phyloP scores from a whole-genome alignment of 768 basidiomycete genomes.

The Hortiboletus flavorubellus region DNA sequence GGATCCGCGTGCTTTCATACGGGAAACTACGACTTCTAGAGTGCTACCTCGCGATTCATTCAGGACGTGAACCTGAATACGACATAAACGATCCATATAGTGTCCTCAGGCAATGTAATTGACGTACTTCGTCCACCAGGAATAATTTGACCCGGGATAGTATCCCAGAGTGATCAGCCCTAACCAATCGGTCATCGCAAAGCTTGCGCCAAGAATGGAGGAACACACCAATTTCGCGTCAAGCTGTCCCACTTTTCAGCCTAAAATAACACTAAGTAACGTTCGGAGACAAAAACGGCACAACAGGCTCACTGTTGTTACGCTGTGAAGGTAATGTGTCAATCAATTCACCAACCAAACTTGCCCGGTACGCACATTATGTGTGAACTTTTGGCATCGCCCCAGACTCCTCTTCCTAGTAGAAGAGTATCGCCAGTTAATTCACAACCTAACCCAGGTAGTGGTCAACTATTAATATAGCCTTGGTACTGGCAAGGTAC shows the following conservation, averaged over 20 bases:
- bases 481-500: slow-evolving; percentile 11
- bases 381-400: slow-evolving; percentile 68
- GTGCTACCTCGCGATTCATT: slow-evolving; percentile 89
- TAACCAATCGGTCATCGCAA: slow-evolving; percentile 23
- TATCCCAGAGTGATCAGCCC: slow-evolving; percentile 62
- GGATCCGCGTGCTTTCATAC: slow-evolving; percentile 79
- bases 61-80: slow-evolving; percentile 78
- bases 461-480: not conserved
- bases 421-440: slow-evolving; percentile 87
- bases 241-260: slow-evolving; percentile 97
- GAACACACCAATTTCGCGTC: slow-evolving; percentile 82
- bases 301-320: slow-evolving; percentile 63
- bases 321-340: slow-evolving; percentile 36
- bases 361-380: slow-evolving; percentile 61
- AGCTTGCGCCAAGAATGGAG: not conserved
- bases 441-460: slow-evolving; percentile 61
- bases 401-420: slow-evolving; percentile 63
- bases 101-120: not conserved
- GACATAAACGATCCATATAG: not conserved
- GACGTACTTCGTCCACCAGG: slow-evolving; percentile 82
- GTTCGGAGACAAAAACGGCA: not conserved
- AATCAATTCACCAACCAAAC: not conserved
- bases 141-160: slow-evolving; percentile 74
- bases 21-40: slow-evolving; percentile 89
- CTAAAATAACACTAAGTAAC: slow-evolving; percentile 34